Evolutionary conservation across 306 rosid genomes (phyloP), one percentile per base, ranked within the genome.

Genomic region (Fragaria vesca): DNA sequence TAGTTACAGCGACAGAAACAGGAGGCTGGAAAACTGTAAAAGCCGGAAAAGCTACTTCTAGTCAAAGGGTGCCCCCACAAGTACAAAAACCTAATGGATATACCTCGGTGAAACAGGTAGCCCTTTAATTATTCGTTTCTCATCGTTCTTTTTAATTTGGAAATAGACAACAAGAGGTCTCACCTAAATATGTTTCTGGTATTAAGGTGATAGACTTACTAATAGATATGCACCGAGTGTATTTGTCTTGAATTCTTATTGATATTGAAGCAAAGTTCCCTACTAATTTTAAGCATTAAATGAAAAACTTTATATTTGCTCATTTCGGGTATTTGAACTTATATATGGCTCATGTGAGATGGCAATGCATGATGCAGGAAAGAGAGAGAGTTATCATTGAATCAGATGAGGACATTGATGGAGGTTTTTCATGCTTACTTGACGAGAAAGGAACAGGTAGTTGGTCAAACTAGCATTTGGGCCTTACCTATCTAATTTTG

Each of bases 341-440:
- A 30, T 48, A 45, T 50, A 9, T 62, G 36, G 30, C 71, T 43
- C 69, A 73, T 79, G 80, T 66, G 68, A 78, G 12, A 81, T 81
- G 84, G 68, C 88, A 83, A 87, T 20, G 20, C 73, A 47, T 75
- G 40, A 80, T 83, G 81, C 91, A 85, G 86, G 93, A 82, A 84
- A 84, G 84, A 83, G 66, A 78, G 69, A 82, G 86, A 86, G 76
- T 96, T 75, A 74, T 90, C 81, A 87, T 93, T 58, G 98, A 91
- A 69, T 91, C 98, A 2, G 99, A 96, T 71, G 99, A 93, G 85
- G 99, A 96, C 79, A 75, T 78, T 8, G 90, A 86, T 60, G 85
- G 74, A 84, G 89, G 82, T 71, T 88, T 93, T 82, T 87, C 93
- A 82, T 96, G 89, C 87, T 81, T 92, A 88, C 40, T 83, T 66